These are phyloP conservation scores for Neonectria coccinea DNA, from an alignment of 2,329 filamentous ascomycete genomes.

Conservation along the genomic window DNA sequence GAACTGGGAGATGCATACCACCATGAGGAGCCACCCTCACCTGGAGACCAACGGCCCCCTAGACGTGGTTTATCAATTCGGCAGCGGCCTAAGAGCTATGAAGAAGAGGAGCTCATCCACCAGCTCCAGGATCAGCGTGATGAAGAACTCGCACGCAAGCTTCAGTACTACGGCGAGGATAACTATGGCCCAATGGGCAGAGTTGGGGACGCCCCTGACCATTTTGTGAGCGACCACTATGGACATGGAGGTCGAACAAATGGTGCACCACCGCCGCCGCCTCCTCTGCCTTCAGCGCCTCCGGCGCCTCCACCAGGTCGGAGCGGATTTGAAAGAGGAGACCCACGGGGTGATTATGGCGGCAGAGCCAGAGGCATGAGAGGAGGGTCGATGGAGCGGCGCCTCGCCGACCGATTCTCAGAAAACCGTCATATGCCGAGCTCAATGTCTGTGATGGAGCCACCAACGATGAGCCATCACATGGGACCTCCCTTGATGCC, in stretches of 20 bases:
- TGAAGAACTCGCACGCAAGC: conserved; percentile 49
- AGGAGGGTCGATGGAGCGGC: conserved; percentile 60
- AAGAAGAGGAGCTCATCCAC: conserved; percentile 61
- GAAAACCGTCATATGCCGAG: conserved; percentile 53
- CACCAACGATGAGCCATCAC: conserved; percentile 38
- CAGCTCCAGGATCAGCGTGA: conserved; percentile 62
- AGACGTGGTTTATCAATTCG: conserved; percentile 40
- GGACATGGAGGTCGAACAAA: conserved; percentile 49
- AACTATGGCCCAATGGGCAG: conserved; percentile 50
- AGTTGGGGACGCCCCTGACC: conserved; percentile 60
- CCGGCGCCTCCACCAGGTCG: conserved; percentile 37
- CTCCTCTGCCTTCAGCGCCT: conserved; percentile 42
- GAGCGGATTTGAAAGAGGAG: conserved; percentile 41
- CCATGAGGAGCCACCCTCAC: conserved; percentile 41
- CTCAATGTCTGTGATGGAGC: conserved; percentile 36
- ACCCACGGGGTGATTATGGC: conserved; percentile 55
- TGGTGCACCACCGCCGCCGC: conserved; percentile 38
- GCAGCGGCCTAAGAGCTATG: conserved; percentile 51
- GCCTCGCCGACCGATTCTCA: conserved; percentile 63
- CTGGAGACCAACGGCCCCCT: conserved; percentile 46
- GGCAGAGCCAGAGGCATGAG: conserved; percentile 57
- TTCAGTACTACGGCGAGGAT: conserved; percentile 53
- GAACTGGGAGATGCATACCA: conserved; percentile 38
- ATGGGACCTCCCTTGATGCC: conserved; percentile 41
- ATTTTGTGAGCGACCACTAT: conserved; percentile 73